These are phyloP conservation scores for Sorghum bicolor DNA, from an alignment of 176 grass and related monocot species.

Conservation along the genomic window Sorghum_bicolor_NCBIv3 NC_012873.2:66898501-66899000, in stretches of 20 bases:
- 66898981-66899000: not conserved
- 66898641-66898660: not conserved
- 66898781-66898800: conserved; percentile 39
- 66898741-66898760: not conserved
- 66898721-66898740: too few species aligned
- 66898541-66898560: not conserved
- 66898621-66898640: not conserved
- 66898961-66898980: not conserved
- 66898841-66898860: not conserved
- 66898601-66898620: not conserved
- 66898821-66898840: conserved; percentile 28
- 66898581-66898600: not conserved
- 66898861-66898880: not conserved
- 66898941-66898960: too few species aligned
- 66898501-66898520: not conserved
- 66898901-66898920: not conserved
- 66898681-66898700: not conserved
- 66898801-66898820: conserved; percentile 36
- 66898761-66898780: not conserved
- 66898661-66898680: not conserved
- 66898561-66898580: not conserved
- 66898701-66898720: not conserved
- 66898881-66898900: too few species aligned
- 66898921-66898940: not conserved
- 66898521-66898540: not conserved